Conservation (phyloP, 805 yeast genomes). For the Hanseniaspora lachancei region DNA sequence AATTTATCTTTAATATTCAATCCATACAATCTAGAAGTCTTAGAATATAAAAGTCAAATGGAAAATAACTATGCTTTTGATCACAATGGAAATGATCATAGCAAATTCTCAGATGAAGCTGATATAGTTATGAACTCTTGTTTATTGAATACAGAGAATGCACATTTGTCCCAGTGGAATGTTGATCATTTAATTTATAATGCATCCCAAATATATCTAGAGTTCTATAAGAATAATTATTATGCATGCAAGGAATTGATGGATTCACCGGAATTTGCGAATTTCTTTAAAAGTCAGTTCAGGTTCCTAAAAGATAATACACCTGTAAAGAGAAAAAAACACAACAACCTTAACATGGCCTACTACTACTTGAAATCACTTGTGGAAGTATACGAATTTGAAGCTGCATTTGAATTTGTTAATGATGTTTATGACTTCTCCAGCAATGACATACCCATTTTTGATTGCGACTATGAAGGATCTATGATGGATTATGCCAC, state of each 20-base stretch:
- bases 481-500: not conserved
- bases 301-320: not conserved
- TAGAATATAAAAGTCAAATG: not conserved
- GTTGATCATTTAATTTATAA: not conserved
- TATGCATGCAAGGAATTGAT: not conserved
- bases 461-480: not conserved
- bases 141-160: not conserved
- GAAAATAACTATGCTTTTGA: not conserved
- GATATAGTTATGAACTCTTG: not conserved
- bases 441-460: not conserved
- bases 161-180: not conserved
- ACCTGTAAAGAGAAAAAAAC: not conserved
- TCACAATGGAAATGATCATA: not conserved
- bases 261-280: not conserved
- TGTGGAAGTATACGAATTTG: slow-evolving; percentile 1
- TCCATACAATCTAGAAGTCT: not conserved
- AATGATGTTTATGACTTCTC: not conserved
- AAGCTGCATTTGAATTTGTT: not conserved
- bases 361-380: not conserved
- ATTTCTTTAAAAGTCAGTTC: not conserved
- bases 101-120: not conserved
- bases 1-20: not conserved
- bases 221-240: not conserved
- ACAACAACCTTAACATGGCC: not conserved
- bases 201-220: not conserved